Base-by-base conservation (phyloP, 2,329 filamentous ascomycete species). In the Xylariaceae sp. region DNA sequence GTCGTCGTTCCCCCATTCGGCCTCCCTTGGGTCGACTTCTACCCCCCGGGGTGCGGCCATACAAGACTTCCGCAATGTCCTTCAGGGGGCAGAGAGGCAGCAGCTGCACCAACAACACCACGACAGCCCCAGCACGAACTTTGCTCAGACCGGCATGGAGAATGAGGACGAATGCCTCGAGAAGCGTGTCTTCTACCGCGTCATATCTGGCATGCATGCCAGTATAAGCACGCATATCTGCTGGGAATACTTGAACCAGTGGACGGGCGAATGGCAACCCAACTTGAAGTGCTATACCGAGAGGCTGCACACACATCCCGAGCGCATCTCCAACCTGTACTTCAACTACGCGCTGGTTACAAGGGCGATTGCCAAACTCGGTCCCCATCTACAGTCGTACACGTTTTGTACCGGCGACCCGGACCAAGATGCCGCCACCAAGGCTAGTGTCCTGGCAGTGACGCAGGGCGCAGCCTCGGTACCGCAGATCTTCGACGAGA, bases 321-420 rank as follows among this genome's bases (percentile, higher is more conserved):
- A 98, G 47, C 83, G 90, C 40, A 84, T 98, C 53, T 92, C 89
- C 47, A 98, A 98, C 60, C 72, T 98, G 31, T 98, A 98, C 67
- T 98, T 98, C 68, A 96, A 98, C 73, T 98, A 94, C 55, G 92
- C 92, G 1, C 73, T 98, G n/a, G 72, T 98, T 25, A 83, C 90
- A 17, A 83, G 92, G 31, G 92, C 92, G 10, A 75, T 96, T 25
- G 83, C 86, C 33, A 98, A 98, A 63, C 74, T 96, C 7, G 84
- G 83, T 10, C 83, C 85, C 16, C 81, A 89, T 47, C 71, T 96
- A 8, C 68, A 81, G 43, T 68, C 75, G 42, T 96, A 96, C 64
- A 92, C 85, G 0, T 98, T 94, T 60, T 98, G 92, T 61, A 83
- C 82, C 4, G 88, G 87, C 40, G 92, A 98, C 52, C 70, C 77